Base-by-base conservation (phyloP, 1,284 basidiomycete genomes). In the Schizophyllum commune region DNA sequence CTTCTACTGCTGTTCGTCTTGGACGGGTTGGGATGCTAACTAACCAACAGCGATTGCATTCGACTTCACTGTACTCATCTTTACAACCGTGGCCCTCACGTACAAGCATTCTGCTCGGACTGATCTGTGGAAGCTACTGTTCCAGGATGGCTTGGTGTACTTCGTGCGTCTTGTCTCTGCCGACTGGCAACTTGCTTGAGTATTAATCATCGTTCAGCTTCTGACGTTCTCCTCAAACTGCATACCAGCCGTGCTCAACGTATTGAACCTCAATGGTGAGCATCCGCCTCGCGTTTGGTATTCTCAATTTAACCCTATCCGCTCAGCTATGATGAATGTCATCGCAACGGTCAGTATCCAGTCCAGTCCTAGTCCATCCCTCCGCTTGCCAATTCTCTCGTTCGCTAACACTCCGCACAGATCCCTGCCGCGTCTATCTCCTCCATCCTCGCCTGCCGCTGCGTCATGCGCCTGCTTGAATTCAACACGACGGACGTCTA, bases 241-340 rank as follows among this genome's bases (percentile, higher is more conserved):
- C 58, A 75, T 89, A 57, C 86, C 87, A 57, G 86, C 87, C 20
- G 87, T 88, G 21, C 72, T 87, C 53, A 84, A 83, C 66, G 74
- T 83, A 47, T 68, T 87, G 15, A 78, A 86, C 67, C 72, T 87
- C 60, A 86, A 85, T 62, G 72, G 85, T 86, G 68, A 74, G 83
- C 72, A 27, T 5, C 27, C n/a, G n/a, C n/a, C n/a, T n/a, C n/a
- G n/a, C n/a, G n/a, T n/a, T n/a, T n/a, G n/a, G n/a, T n/a, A n/a
- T n/a, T n/a, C n/a, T n/a, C n/a, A n/a, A n/a, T n/a, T n/a, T n/a
- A n/a, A n/a, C n/a, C n/a, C n/a, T n/a, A n/a, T n/a, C n/a, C n/a
- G n/a, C n/a, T n/a, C n/a, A 86, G 84, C 79, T 27, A 72, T 79
- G n/a, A 86, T 88, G 84, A 84, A 86, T 65, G 79, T 88, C 15